These are phyloP conservation scores for Galeopsis tetrahit DNA, from an alignment of 257 asterid genomes.

Conservation along the genomic window DNA sequence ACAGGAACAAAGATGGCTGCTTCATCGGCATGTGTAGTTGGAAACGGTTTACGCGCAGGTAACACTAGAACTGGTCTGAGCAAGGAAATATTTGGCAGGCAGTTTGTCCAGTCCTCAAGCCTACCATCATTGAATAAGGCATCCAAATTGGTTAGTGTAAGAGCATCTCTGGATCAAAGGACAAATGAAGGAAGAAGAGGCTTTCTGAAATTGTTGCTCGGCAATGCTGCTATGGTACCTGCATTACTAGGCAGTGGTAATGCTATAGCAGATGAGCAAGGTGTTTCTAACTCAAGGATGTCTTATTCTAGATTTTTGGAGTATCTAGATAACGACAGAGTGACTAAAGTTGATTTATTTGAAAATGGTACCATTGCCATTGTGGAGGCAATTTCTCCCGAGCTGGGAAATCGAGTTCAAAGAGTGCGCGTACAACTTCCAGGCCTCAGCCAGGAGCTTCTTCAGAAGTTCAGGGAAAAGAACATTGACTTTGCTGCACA, in stretches of 20 bases:
- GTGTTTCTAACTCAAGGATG: constrained; percentile 91
- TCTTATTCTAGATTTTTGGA: constrained; percentile 96
- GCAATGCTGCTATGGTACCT: constrained; percentile 65
- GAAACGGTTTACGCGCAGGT: constrained; percentile 56
- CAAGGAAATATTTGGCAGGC: constrained; percentile 67
- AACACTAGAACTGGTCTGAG: constrained; percentile 47
- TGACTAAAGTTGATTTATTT: constrained; percentile 75
- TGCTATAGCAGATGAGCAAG: constrained; percentile 92
- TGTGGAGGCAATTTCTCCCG: constrained; percentile 94
- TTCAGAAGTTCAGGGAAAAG: constrained; percentile 91
- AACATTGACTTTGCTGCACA: constrained; percentile 96
- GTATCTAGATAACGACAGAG: constrained; percentile 92
- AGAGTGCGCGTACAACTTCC: constrained; percentile 97
- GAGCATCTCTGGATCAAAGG: constrained; percentile 55
- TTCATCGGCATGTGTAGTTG: constrained; percentile 78
- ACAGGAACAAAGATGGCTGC: constrained; percentile 68
- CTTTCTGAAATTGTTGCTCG: constrained; percentile 74
- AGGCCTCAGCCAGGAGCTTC: constrained; percentile 97
- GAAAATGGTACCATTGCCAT: constrained; percentile 96
- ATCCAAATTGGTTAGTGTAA: constrained; percentile 48
- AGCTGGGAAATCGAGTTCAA: constrained; percentile 85
- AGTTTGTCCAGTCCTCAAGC: constrained; percentile 47
- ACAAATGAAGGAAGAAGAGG: constrained; percentile 69
- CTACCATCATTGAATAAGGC: constrained; percentile 52
- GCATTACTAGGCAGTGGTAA: constrained; percentile 62